phyloP scores from a whole-genome alignment of 495 filamentous ascomycete species.

The Aspergillus bertholletiae region DNA sequence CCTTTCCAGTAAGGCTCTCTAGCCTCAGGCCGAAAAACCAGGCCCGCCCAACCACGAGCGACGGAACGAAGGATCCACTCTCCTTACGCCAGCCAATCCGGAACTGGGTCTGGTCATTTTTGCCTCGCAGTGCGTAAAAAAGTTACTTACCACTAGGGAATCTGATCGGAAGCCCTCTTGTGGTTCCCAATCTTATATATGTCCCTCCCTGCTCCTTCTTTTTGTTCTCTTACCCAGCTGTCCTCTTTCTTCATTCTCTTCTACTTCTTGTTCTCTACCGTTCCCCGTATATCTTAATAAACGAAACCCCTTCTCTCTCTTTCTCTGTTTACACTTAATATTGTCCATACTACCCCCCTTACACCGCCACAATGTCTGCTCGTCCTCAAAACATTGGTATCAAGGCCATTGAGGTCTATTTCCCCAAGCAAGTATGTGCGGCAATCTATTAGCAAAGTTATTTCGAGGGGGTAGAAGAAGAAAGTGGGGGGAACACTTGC shows the following conservation, averaged over 20 bases:
- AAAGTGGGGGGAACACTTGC: too few relatives aligned
- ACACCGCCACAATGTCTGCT: constrained; percentile 66
- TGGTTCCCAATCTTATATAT: not conserved
- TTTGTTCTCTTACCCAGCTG: constrained; percentile 4
- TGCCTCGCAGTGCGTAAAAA: not conserved
- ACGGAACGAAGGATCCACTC: not conserved
- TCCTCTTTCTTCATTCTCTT: constrained; percentile 2
- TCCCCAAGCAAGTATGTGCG: constrained; percentile 80
- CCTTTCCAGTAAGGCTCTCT: not conserved
- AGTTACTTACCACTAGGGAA: constrained; percentile 3
- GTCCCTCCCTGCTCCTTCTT: not conserved
- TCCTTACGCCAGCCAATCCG: not conserved
- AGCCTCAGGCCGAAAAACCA: constrained; percentile 1
- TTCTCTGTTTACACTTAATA: not conserved
- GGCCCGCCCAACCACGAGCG: not conserved
- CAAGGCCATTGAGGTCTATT: constrained; percentile 99
- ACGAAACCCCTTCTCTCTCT: not conserved
- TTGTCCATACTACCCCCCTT: not conserved
- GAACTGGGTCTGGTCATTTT: not conserved
- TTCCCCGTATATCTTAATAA: not conserved
- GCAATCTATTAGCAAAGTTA: not conserved
- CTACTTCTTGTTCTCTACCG: not conserved
- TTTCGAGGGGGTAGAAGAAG: not conserved
- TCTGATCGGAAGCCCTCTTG: not conserved
- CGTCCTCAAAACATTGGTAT: constrained; percentile 97